Conservation (phyloP, 2,329 filamentous ascomycete species). For the Diaporthe citri region DNA sequence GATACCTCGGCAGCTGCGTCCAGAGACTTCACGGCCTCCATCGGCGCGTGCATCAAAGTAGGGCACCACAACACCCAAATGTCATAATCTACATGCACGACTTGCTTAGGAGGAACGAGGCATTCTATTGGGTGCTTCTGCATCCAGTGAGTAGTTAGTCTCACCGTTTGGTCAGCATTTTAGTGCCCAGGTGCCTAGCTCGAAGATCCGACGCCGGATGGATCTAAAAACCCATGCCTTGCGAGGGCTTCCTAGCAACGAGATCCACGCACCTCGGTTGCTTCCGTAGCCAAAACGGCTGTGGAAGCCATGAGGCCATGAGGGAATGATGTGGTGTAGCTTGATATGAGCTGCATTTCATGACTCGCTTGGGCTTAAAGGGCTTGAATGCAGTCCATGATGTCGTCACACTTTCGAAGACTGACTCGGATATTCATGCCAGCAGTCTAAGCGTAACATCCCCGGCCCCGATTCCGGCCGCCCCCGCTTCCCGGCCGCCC, state of each 20-base stretch:
- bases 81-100: neutral
- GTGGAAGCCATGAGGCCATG: neutral
- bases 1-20: neutral
- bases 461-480: too few relatives aligned
- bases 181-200: neutral
- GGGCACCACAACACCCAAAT: neutral
- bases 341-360: neutral
- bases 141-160: neutral
- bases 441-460: constrained; percentile 19
- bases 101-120: neutral
- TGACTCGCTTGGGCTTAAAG: neutral
- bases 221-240: neutral
- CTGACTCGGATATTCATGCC: neutral
- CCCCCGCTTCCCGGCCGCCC: too few relatives aligned
- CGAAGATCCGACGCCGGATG: neutral
- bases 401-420: constrained; percentile 6
- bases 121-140: neutral
- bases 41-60: neutral
- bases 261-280: neutral
- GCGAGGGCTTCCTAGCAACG: neutral
- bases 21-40: neutral
- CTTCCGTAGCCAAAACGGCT: neutral
- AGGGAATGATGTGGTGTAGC: neutral
- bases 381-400: neutral
- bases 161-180: neutral